phyloP scores from a whole-genome alignment of 23 red algal species.

The Gracilaria gracilis region DNA sequence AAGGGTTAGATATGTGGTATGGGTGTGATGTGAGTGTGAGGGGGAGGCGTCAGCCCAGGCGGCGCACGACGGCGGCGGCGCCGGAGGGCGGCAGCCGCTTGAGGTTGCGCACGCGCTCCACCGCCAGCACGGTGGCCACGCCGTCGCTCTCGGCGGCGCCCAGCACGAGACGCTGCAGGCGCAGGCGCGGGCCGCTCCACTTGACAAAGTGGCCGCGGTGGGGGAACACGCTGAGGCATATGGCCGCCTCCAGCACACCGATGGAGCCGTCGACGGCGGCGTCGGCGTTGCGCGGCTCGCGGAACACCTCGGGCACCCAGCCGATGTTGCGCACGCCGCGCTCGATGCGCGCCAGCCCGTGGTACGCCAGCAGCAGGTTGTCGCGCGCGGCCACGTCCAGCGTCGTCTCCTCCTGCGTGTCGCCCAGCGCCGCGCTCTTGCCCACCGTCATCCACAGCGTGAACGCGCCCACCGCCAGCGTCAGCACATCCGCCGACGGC shows the following conservation, averaged over 20 bases:
- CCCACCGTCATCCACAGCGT: conserved; percentile 69
- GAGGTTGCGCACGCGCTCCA: conserved; percentile 3
- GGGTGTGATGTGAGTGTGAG: no score
- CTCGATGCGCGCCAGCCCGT: conserved; percentile 55
- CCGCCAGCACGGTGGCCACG: conserved; percentile 13
- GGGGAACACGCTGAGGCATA: conserved; percentile 49
- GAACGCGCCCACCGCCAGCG: conserved; percentile 55
- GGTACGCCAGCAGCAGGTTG: conserved; percentile 57
- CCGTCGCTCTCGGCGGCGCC: conserved; percentile 1
- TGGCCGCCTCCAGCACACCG: conserved; percentile 36
- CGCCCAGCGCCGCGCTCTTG: conserved; percentile 65
- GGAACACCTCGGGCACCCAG: conserved; percentile 60
- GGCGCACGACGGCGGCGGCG: no score
- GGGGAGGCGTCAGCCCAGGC: no score
- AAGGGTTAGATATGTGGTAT: no score
- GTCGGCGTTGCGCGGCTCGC: not conserved
- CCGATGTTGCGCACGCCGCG: conserved; percentile 26
- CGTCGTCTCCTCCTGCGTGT: conserved; percentile 48
- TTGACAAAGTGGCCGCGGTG: conserved; percentile 50
- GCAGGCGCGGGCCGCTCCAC: conserved; percentile 41
- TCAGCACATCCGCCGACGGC: conserved; percentile 38
- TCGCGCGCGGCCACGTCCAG: not conserved
- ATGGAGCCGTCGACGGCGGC: conserved; percentile 32
- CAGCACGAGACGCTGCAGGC: not conserved
- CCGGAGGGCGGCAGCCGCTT: not conserved